Base-by-base conservation (phyloP, 2,329 filamentous ascomycete genomes). In the Cercospora sp. region DNA sequence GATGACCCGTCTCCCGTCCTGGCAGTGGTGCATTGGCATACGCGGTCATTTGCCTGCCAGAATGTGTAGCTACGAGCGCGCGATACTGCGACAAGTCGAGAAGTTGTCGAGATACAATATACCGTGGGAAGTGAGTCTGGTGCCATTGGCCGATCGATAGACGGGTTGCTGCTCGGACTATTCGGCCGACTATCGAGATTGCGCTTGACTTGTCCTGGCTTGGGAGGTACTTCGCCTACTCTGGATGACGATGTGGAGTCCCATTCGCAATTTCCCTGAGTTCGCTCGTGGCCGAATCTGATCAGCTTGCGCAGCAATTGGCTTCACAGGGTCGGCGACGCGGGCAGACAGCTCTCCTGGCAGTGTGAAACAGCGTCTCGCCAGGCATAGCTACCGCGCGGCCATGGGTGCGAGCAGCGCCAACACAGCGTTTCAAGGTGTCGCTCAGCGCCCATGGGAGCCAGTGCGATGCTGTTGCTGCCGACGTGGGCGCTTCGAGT, bases 1-100 rank as follows among this genome's bases (percentile, higher is more conserved):
- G 28, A 60, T 28, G 28, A 5, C 55, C 62, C 51, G 62, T 58
- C 30, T 32, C 24, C 43, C 34, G 61, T 64, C 51, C 62, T 64
- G 6, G 62, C 53, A 37, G 59, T 68, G 63, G 37, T 68, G 66
- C 63, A 61, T 57, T 65, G 66, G 63, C 55, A 16, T 37, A 51
- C 62, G 49, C 66, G 34, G 55, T 49, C 21, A 28, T 28, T 28
- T 28, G 66, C 8, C 30, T 65, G 62, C 62, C 62, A 65, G 51
- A 65, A 58, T 53, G 34, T 65, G 62, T 58, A 59, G 62, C 34
- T 21, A 21, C n/a, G 34, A 40, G 28, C n/a, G 13, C 18, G 61
- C 45, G 6, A 55, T 37, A 63, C 26, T 32, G 28, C 4, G 37
- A 16, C 13, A 40, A 5, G 37, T 43, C 37, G 37, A n/a, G 37